Evolutionary conservation across 2,329 filamentous ascomycete species (phyloP), one percentile per base, ranked within the genome.

Genomic region (Teratosphaeria zuluensis): DNA sequence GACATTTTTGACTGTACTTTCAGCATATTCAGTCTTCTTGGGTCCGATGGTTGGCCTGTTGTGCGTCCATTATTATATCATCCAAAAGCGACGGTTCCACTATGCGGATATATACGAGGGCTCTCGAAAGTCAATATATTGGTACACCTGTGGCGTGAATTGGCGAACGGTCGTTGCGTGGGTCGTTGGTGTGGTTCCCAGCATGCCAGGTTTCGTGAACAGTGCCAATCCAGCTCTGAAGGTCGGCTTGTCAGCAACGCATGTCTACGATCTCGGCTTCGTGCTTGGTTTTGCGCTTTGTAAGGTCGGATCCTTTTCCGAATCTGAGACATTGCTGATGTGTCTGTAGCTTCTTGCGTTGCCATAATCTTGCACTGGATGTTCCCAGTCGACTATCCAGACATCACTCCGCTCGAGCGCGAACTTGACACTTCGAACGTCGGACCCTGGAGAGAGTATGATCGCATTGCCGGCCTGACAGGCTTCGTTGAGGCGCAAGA

Each of bases 71-170:
- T 59, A 35, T 38, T 59, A 56, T 19, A 56, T 59, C 6, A 59
- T 59, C 42, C 57, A 59, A 31, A 46, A 59, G 35, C 35, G 35
- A 16, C 9, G 11, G 11, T 42, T 42, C 35, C 35, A 42, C 46
- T 59, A 35, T 32, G 38, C 57, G 30, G 54, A 59, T 31, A 52
- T 59, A 48, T 59, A 59, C 28, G 52, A 54, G 19, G 57, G 57
- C 28, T 56, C 54, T 16, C 38, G 30, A 14, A 56, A 56, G 19
- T 56, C 42, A 14, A 38, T 55, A 19, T 59, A 59, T 28, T 56
- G 57, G 57, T 59, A 59, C 31, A 59, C 57, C 7, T 59, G 42
- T 28, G 57, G 57, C 51, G 57, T 59, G 7, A 56, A 59, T 31
- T 56, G 57, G 57, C 35, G 57, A 3, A 59, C 57, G 12, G 57